Evolutionary conservation across 495 filamentous ascomycete genomes (phyloP), one percentile per base, ranked within the genome.

Genomic region (Cladorrhinum samala): DNA sequence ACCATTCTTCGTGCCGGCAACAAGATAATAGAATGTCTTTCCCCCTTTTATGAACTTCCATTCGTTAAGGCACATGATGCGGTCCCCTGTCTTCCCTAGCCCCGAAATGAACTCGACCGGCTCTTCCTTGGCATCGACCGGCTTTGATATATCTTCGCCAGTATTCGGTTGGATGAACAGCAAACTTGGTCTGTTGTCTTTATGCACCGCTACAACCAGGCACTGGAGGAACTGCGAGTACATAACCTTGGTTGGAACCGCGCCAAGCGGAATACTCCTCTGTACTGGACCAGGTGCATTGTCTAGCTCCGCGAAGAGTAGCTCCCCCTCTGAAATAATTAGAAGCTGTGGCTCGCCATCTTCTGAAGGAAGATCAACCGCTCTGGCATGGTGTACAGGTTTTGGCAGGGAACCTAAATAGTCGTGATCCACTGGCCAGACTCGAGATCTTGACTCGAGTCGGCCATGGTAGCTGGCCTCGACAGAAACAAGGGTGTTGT

Each of bases 181-280:
- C 53, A 75, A 55, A 19, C 65, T 72, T 14, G 72, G 65, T 46
- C 52, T 54, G 2, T 68, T 62, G 25, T 64, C 54, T 17, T 65
- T 63, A 14, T 59, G 64, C 3, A 80, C 72, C 1, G 76, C 79
- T 0, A 74, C 75, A 33, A 85, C 68, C 2, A 86, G 70, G 52
- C 75, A 72, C 3, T 73, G 66, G 4, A 82, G 68, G 24, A 57
- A 57, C 9, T 71, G 65, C 2, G 76, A 81, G 60, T 81, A 84
- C 11, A 83, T 51, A 0, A 85, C 55, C 37, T 74, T 77, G 4
- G 67, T 68, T 13, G 82, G 82, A 1, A 77, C 78, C 2, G 77
- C 76, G 9, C 53, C 50, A 5, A 82, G 57, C 0, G 64, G 64
- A 1, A 83, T 64, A 41, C 70, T 70, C 6, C 83, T 73, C 13